phyloP scores from a whole-genome alignment of 1,284 basidiomycete species.

The Cutaneotrichosporon cutaneum region DNA sequence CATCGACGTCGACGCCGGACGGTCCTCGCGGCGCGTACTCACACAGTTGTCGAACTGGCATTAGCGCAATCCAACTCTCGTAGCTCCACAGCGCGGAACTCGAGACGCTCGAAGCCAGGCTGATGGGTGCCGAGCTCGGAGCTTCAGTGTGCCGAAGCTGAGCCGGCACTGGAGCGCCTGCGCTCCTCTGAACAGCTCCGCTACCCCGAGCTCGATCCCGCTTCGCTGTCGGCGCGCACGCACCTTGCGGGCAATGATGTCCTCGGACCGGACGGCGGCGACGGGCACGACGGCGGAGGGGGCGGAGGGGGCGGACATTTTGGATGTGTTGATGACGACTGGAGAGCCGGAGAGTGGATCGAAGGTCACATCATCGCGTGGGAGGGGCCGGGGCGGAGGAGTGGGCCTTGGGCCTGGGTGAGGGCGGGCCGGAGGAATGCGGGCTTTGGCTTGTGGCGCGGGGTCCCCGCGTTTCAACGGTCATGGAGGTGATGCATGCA shows the following conservation, averaged over 20 bases:
- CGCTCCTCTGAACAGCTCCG: too few species aligned
- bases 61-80: not conserved
- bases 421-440: slow-evolving; percentile 13
- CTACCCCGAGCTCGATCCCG: too few species aligned
- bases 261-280: slow-evolving; percentile 75
- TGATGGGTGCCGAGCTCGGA: not conserved
- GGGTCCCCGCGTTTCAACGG: slow-evolving; percentile 9
- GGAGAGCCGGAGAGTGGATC: not conserved
- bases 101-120: too few species aligned
- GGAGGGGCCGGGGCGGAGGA: too few species aligned
- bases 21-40: slow-evolving; percentile 57
- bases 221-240: slow-evolving; percentile 25
- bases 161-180: too few species aligned
- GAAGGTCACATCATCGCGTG: not conserved
- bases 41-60: slow-evolving; percentile 87
- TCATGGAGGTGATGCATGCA: not conserved
- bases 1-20: too few species aligned
- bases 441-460: slow-evolving; percentile 21
- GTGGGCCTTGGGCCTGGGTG: not conserved
- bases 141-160: too few species aligned
- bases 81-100: not conserved
- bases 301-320: slow-evolving; percentile 9
- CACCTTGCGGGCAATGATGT: slow-evolving; percentile 81
- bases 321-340: slow-evolving; percentile 1
- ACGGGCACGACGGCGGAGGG: slow-evolving; percentile 33